Conservation (phyloP, 306 rosid genomes). For the Quercus rubra region DNA sequence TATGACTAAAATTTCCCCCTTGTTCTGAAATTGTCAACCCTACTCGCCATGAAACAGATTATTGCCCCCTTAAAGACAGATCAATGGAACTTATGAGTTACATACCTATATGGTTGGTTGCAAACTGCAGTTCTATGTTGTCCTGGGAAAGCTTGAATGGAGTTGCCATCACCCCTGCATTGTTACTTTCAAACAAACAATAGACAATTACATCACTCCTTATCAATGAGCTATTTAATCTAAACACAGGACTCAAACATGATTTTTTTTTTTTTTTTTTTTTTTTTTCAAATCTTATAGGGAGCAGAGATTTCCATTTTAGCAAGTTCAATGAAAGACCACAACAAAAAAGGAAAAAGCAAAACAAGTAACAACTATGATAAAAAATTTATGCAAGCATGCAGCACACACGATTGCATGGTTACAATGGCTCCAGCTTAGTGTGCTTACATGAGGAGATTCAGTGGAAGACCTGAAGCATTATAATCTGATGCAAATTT, state of each 20-base stretch:
- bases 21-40: background rate
- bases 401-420: background rate
- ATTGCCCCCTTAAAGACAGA: background rate
- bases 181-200: constrained; percentile 56
- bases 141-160: constrained; percentile 71
- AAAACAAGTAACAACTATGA: background rate
- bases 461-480: constrained; percentile 64
- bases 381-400: background rate
- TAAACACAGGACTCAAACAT: background rate
- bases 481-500: constrained; percentile 60
- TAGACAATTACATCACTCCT: background rate
- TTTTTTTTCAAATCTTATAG: background rate
- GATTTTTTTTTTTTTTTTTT: background rate
- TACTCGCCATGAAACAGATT: background rate
- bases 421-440: background rate
- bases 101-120: constrained; percentile 78
- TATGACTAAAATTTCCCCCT: background rate
- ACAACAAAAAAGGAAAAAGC: background rate
- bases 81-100: constrained; percentile 1
- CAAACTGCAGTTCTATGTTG: constrained; percentile 72
- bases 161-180: constrained; percentile 81
- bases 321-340: background rate
- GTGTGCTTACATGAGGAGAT: constrained; percentile 58
- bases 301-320: background rate
- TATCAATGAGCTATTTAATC: constrained; percentile 1